Evolutionary conservation across 768 basidiomycete genomes (phyloP).

Genomic region (Paxillus involutus): DNA sequence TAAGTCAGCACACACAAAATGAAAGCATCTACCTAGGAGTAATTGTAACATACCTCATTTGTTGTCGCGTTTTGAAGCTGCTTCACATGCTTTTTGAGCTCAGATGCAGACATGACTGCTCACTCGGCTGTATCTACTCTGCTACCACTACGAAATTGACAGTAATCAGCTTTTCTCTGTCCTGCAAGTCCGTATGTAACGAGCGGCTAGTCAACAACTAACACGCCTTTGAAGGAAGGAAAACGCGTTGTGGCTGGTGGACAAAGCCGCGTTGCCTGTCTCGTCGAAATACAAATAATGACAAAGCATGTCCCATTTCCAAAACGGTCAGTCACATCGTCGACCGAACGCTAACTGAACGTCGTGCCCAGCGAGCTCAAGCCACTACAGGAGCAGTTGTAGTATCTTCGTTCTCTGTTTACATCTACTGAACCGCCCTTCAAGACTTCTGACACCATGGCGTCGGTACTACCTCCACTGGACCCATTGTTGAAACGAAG

Average conservation of each 20-base stretch:
- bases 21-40: constrained; percentile 35
- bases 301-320: constrained; percentile 14
- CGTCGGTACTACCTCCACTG: constrained; percentile 55
- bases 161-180: not conserved
- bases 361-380: not conserved
- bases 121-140: constrained; percentile 15
- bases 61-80: constrained; percentile 65
- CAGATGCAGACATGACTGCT: constrained; percentile 39
- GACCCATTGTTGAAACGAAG: constrained; percentile 62
- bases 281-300: constrained; percentile 18
- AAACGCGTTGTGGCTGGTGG: not conserved
- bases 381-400: not conserved
- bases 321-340: constrained; percentile 2
- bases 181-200: not conserved
- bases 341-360: not conserved
- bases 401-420: not conserved
- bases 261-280: not conserved
- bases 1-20: constrained; percentile 29
- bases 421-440: not conserved
- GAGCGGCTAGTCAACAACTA: not conserved
- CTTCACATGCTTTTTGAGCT: constrained; percentile 81
- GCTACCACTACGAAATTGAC: constrained; percentile 14
- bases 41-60: constrained; percentile 50
- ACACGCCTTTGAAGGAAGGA: not conserved
- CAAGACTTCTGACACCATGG: not conserved